These are phyloP conservation scores for Camelina neglecta DNA, from an alignment of 345 rosid species.

Conservation along the genomic window DNA sequence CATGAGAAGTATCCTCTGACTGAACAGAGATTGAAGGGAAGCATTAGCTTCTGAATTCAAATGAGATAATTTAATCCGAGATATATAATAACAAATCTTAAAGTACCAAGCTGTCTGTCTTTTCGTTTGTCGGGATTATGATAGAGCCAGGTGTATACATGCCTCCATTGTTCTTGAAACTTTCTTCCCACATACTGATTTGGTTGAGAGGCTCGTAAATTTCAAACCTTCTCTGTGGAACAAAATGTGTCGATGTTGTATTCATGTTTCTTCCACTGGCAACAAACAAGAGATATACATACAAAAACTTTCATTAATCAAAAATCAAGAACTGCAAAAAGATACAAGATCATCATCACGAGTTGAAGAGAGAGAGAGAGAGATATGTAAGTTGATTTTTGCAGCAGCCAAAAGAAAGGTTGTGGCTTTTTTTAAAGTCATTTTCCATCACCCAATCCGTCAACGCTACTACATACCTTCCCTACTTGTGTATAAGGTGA, in stretches of 20 bases:
- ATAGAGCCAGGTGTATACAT: constrained; percentile 54
- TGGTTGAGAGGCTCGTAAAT: constrained; percentile 76
- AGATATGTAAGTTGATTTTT: constrained; percentile 30
- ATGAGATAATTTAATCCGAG: neutral
- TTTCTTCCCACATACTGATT: constrained; percentile 86
- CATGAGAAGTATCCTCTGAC: constrained; percentile 90
- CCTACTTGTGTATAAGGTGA: constrained; percentile 25
- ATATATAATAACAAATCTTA: constrained; percentile 10
- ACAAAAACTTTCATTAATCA: neutral
- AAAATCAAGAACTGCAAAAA: constrained; percentile 8
- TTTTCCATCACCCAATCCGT: constrained; percentile 38
- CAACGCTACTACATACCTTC: constrained; percentile 42
- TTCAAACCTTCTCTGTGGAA: constrained; percentile 68
- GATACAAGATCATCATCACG: constrained; percentile 8
- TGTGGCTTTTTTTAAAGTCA: constrained; percentile 17
- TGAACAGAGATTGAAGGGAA: constrained; percentile 42
- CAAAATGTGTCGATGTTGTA: constrained; percentile 76
- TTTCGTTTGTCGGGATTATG: constrained; percentile 55
- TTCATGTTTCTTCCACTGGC: constrained; percentile 64
- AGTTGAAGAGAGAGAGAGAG: constrained; percentile 22
- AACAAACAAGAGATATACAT: constrained; percentile 21
- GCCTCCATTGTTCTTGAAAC: constrained; percentile 58
- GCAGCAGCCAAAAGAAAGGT: constrained; percentile 11
- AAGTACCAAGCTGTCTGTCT: constrained; percentile 73
- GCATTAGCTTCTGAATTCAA: constrained; percentile 23